A percentile compares a stretch with the other conserved stretches of the same genome.
phyloP scores from a whole-genome alignment of 2,329 filamentous ascomycete genomes.

The Apiospora hydei region DNA sequence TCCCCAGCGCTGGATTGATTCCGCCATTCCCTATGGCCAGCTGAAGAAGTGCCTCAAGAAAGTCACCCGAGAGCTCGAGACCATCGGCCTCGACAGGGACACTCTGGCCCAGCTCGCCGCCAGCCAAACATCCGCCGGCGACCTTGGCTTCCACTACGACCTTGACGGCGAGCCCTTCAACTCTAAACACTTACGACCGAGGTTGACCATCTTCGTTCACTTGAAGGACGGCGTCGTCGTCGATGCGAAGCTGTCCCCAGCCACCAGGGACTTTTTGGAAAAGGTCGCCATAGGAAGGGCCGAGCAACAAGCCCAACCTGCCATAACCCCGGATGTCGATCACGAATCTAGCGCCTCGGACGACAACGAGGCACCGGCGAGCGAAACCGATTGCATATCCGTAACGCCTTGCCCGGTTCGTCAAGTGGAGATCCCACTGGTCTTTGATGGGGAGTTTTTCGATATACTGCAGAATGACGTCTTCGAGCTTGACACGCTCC shows the following conservation, averaged over 20 bases:
- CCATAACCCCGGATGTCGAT: too few relatives aligned
- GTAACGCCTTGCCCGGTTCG: conserved; percentile 32
- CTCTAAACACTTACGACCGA: conserved; percentile 65
- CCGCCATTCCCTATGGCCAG: conserved; percentile 82
- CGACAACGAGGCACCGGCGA: neutral
- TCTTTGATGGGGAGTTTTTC: conserved; percentile 83
- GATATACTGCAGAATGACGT: conserved; percentile 76
- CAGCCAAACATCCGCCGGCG: conserved; percentile 45
- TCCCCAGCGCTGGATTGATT: conserved; percentile 74
- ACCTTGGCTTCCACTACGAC: conserved; percentile 57
- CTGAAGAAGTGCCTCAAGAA: conserved; percentile 90
- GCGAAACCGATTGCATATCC: neutral
- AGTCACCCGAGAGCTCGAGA: conserved; percentile 73
- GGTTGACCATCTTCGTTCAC: conserved; percentile 74
- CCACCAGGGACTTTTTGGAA: conserved; percentile 70
- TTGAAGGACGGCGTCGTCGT: conserved; percentile 71
- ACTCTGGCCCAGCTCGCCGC: conserved; percentile 72
- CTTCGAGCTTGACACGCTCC: conserved; percentile 71
- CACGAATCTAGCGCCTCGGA: conserved; percentile 3
- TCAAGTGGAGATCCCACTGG: conserved; percentile 76
- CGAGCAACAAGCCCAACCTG: conserved; percentile 1
- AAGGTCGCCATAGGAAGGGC: conserved; percentile 55
- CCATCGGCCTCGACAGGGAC: conserved; percentile 74
- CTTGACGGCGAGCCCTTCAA: conserved; percentile 56
- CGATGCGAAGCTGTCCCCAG: conserved; percentile 71